phyloP scores from a whole-genome alignment of 1,284 basidiomycete species.

The Boletus semigastroideus region DNA sequence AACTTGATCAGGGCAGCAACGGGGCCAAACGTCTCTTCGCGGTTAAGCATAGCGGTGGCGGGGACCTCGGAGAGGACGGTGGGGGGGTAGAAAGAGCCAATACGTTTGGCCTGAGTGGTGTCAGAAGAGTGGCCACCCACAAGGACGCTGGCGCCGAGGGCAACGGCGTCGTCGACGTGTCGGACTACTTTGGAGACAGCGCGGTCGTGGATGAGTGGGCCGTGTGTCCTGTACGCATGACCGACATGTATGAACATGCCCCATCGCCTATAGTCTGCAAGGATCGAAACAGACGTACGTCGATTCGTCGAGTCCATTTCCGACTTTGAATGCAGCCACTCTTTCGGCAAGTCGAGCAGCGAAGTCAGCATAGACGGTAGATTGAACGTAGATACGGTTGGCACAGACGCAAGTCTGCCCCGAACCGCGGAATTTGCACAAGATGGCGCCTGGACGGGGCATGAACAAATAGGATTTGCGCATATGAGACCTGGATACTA shows the following conservation, averaged over 20 bases:
- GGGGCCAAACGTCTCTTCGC: conserved; percentile 91
- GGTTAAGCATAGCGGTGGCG: conserved; percentile 55
- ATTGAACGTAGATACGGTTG: conserved; percentile 87
- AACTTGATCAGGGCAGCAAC: conserved; percentile 81
- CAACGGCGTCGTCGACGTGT: conserved; percentile 86
- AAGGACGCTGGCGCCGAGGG: conserved; percentile 83
- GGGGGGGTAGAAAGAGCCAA: conserved; percentile 78
- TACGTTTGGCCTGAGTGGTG: conserved; percentile 35
- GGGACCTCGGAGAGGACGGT: conserved; percentile 92
- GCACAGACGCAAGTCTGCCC: conserved; percentile 93
- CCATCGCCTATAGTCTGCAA: not conserved
- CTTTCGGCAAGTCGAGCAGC: conserved; percentile 78
- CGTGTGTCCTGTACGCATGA: conserved; percentile 68
- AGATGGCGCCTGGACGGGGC: conserved; percentile 60
- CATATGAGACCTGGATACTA: conserved; percentile 19
- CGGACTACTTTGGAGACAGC: conserved; percentile 86
- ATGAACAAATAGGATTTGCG: not conserved
- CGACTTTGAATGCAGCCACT: conserved; percentile 89
- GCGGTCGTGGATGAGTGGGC: conserved; percentile 87
- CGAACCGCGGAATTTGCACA: conserved; percentile 89
- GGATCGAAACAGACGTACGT: conserved; percentile 49
- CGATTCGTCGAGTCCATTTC: conserved; percentile 82
- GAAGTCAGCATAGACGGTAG: conserved; percentile 83
- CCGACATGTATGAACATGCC: not conserved
- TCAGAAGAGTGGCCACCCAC: conserved; percentile 69